phyloP scores from a whole-genome alignment of 129 eudicot species.

The Rutidosis leptorrhynchoides region DNA sequence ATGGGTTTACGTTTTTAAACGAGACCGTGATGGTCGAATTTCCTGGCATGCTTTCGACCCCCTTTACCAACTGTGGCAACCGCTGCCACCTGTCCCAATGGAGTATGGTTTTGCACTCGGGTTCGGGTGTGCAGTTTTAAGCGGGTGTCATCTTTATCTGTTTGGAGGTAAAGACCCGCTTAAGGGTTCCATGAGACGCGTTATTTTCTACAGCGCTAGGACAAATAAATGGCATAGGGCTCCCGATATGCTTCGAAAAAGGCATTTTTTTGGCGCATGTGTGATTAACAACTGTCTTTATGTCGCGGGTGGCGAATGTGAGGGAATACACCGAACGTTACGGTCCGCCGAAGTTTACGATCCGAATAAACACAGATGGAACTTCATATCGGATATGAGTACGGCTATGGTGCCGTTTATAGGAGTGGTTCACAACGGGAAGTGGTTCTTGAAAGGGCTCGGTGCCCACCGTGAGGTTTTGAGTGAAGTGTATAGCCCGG shows the following conservation, averaged over 20 bases:
- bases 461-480: conserved; percentile 89
- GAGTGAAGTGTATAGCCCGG: conserved; percentile 89
- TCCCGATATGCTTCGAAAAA: conserved; percentile 85
- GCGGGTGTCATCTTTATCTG: conserved; percentile 91
- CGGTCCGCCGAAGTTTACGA: conserved; percentile 95
- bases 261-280: conserved; percentile 94
- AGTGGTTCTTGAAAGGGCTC: conserved; percentile 93
- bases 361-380: conserved; percentile 87
- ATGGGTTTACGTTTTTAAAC: conserved; percentile 85
- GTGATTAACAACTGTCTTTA: conserved; percentile 92
- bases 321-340: conserved; percentile 90
- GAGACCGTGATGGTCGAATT: conserved; percentile 91
- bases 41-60: conserved; percentile 99
- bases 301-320: conserved; percentile 99
- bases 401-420: conserved; percentile 97
- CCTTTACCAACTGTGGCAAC: conserved; percentile 88
- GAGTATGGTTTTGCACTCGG: conserved; percentile 89
- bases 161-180: conserved; percentile 96
- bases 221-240: conserved; percentile 98
- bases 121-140: conserved; percentile 93
- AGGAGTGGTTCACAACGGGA: conserved; percentile 83
- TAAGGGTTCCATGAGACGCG: conserved; percentile 94
- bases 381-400: conserved; percentile 87
- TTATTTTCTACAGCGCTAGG: conserved; percentile 82
- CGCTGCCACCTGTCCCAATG: conserved; percentile 91